Base-by-base conservation (phyloP, 495 filamentous ascomycete species). In the Aspergillus nidulans region DNA sequence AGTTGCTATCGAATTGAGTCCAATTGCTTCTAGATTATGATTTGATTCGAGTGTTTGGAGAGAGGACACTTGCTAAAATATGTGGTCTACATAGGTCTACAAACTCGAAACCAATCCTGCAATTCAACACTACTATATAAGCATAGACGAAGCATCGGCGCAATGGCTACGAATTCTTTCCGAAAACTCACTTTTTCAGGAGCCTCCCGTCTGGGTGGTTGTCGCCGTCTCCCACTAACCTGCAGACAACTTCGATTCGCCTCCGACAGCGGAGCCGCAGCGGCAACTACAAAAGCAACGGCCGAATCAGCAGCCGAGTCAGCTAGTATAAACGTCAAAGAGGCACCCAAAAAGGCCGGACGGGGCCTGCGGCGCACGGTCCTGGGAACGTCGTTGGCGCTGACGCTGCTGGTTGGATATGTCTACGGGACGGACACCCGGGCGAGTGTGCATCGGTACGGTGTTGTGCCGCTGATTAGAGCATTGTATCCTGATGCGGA, bases 401-500 rank as follows among this genome's bases (percentile, higher is more conserved):
- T 86, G 18, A 65, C 70, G 24, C 53, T 80, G 24, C 56, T 72
- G 41, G 76, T 81, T 44, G 76, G 77, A 26, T 94, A 89, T 65
- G 72, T 89, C 63, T 96, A 96, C 65, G 71, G 84, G 30, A 97
- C 92, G 53, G 94, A 98, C 72, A 96, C 92, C 12, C 84, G 94
- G 54, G 89, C 94, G 20, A 86, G 85, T 61, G 63, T 92, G 52
- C 94, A 97, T 75, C 81, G 82, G 55, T 96, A 87, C 70, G 74
- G 88, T n/a, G 74, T 89, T 26, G 86, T 90, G 21, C 91, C 85
- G 16, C 68, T 86, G 41, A 73, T 97, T 12, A 81, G 92, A 12
- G 63, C 76, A 49, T 12, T 95, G 26, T 91, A 78, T 49, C 80
- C 86, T 1, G 92, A 97, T 68, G 91, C 91, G 36, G 94, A 97